phyloP scores from a whole-genome alignment of 1,284 basidiomycete genomes.

The Irpex sp. region DNA sequence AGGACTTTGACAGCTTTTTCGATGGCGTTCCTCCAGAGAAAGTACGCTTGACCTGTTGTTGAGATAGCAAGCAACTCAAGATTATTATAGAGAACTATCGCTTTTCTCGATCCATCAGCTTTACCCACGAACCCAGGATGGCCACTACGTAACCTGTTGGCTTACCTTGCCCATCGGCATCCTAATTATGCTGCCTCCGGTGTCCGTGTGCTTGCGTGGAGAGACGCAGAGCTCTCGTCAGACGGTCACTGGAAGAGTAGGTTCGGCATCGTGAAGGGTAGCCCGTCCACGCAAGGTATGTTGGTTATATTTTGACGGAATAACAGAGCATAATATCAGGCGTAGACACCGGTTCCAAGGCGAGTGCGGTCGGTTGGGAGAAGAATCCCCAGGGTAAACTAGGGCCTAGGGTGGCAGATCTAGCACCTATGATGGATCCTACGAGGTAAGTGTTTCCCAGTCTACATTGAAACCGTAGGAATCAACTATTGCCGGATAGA shows the following conservation, averaged over 20 bases:
- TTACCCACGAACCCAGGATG: conserved; percentile 81
- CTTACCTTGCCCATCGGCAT: conserved; percentile 57
- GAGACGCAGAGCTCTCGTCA: conserved; percentile 50
- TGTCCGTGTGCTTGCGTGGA: conserved; percentile 75
- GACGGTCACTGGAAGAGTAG: conserved; percentile 56
- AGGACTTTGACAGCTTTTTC: conserved; percentile 57
- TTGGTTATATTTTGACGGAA: background rate
- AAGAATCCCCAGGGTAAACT: conserved; percentile 84
- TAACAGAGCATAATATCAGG: conserved; percentile 12
- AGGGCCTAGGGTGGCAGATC: conserved; percentile 83
- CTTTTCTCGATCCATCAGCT: conserved; percentile 88
- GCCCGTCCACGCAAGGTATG: conserved; percentile 11
- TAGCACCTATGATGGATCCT: conserved; percentile 97
- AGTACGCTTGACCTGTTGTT: conserved; percentile 26
- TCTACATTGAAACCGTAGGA: background rate
- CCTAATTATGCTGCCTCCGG: conserved; percentile 44
- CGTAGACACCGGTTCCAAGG: conserved; percentile 31
- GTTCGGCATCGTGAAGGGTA: conserved; percentile 47
- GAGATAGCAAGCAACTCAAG: conserved; percentile 1
- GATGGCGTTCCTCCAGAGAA: conserved; percentile 33
- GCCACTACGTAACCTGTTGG: conserved; percentile 90
- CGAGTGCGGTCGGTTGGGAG: conserved; percentile 91
- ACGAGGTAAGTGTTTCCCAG: conserved; percentile 39
- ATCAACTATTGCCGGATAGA: conserved; percentile 34
- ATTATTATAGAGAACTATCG: conserved; percentile 54